Base-by-base conservation (phyloP, 306 rosid genomes). In the Astragalus glycyphyllos region DNA sequence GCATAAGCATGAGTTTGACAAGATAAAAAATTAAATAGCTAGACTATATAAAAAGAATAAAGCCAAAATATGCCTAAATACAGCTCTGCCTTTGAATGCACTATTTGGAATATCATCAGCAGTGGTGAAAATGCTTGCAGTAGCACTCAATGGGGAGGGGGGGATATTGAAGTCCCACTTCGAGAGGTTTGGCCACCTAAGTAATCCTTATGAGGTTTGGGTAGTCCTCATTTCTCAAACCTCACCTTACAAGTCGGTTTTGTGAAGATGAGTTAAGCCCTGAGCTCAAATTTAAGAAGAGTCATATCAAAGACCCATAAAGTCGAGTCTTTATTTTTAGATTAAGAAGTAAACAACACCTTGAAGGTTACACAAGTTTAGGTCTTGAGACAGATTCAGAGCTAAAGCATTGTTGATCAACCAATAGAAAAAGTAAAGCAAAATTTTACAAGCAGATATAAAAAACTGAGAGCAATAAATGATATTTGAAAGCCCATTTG, bases 1-100 rank as follows among this genome's bases (percentile, higher is more conserved):
- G 67, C 49, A 79, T 53, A 37, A 60, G 67, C 49, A 79, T 51
- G 51, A 50, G 48, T 68, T 69, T 65, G 77, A 58, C 60, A 75
- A 65, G 54, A 75, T 23, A 47, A 61, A 64, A 65, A 34, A 78
- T 56, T 13, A 69, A 55, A 48, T 49, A 40, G 57, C 16, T 14
- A 12, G 64, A 12, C 14, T 47, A 64, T 10, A 56, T 40, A 69
- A 66, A 55, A 26, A 11, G 7, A 44, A 32, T 58, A 32, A 17
- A 58, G 64, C 23, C 12, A 55, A 55, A 47, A 32, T 16, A 55
- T 34, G 73, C 44, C 29, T 42, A 44, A 45, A 54, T 32, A 34
- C 37, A 76, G 32, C 55, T 46, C 11, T 26, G 75, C 12, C 49
- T 40, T 8, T 54, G 32, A 59, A 59, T 49, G 40, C 46, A 47